These are phyloP conservation scores for Xylaria flabelliformis DNA, from an alignment of 495 filamentous ascomycete species.

Conservation along the genomic window DNA sequence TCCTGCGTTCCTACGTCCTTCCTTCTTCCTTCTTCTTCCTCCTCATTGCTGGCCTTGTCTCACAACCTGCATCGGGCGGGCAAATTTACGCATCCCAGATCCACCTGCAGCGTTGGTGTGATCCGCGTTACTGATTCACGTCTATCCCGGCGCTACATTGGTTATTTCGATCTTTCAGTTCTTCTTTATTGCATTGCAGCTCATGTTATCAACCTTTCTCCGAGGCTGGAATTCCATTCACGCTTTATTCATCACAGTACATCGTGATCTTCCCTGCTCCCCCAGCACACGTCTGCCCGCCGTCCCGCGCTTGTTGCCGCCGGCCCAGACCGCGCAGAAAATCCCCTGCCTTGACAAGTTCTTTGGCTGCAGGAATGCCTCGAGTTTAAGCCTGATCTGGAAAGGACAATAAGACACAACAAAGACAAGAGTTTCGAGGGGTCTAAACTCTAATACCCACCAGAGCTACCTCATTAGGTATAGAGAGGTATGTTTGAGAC, in stretches of 20 bases:
- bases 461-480: slow-evolving; percentile 7
- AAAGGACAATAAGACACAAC: slow-evolving; percentile 19
- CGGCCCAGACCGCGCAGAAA: slow-evolving; percentile 20
- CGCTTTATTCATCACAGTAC: slow-evolving; percentile 17
- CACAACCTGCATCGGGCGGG: slow-evolving; percentile 26
- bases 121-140: slow-evolving; percentile 29
- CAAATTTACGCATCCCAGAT: slow-evolving; percentile 25
- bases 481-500: slow-evolving; percentile 11
- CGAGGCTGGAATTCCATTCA: slow-evolving; percentile 7
- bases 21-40: slow-evolving; percentile 25
- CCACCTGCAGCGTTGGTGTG: slow-evolving; percentile 26
- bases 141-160: slow-evolving; percentile 14
- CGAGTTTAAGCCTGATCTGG: slow-evolving; percentile 27
- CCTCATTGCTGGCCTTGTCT: slow-evolving; percentile 25
- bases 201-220: slow-evolving; percentile 2
- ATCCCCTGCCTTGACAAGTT: slow-evolving; percentile 19
- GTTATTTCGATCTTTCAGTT: slow-evolving; percentile 15
- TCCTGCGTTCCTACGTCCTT: slow-evolving; percentile 10
- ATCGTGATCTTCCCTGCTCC: slow-evolving; percentile 7
- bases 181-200: slow-evolving; percentile 13
- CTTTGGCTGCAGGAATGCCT: slow-evolving; percentile 24
- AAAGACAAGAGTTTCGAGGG: slow-evolving; percentile 26
- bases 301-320: slow-evolving; percentile 25
- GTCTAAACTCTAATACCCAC: slow-evolving; percentile 6
- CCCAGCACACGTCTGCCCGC: slow-evolving; percentile 3